phyloP scores from a whole-genome alignment of 192 early-diverging fungal genomes.

The Podila epicladia region DNA sequence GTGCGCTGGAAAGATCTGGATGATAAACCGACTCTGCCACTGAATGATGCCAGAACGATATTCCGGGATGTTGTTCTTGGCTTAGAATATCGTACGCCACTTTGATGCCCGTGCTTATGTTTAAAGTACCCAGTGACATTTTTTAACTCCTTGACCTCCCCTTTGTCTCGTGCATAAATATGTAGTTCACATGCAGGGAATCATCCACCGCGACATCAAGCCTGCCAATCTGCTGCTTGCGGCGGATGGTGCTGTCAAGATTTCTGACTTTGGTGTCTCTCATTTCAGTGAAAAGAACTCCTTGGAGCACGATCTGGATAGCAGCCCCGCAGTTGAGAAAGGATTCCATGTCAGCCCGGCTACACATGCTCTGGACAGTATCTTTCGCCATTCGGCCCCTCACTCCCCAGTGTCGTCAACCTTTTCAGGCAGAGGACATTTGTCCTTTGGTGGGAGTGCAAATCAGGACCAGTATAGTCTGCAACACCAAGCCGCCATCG shows the following conservation, averaged over 20 bases:
- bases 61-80: slow-evolving; percentile 92
- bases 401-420: slow-evolving; percentile 45
- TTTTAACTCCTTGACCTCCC: not conserved
- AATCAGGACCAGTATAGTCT: slow-evolving; percentile 4
- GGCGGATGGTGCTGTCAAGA: slow-evolving; percentile 83
- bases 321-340: slow-evolving; percentile 37
- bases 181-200: slow-evolving; percentile 91
- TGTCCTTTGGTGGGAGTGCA: not conserved
- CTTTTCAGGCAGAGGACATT: slow-evolving; percentile 7
- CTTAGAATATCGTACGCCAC: slow-evolving; percentile 85
- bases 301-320: slow-evolving; percentile 51
- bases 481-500: slow-evolving; percentile 46
- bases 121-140: not conserved
- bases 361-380: slow-evolving; percentile 38
- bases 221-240: slow-evolving; percentile 93
- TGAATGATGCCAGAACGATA: slow-evolving; percentile 76
- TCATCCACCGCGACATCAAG: slow-evolving; percentile 98
- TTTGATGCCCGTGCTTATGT: not conserved
- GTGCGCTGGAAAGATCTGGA: slow-evolving; percentile 84
- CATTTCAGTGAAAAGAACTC: slow-evolving; percentile 71
- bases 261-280: slow-evolving; percentile 99
- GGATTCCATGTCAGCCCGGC: slow-evolving; percentile 6
- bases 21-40: slow-evolving; percentile 69
- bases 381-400: slow-evolving; percentile 21
- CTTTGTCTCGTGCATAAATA: not conserved